Evolutionary conservation across 2,329 filamentous ascomycete genomes (phyloP).

Genomic region (Daldinia eschscholtzii): DNA sequence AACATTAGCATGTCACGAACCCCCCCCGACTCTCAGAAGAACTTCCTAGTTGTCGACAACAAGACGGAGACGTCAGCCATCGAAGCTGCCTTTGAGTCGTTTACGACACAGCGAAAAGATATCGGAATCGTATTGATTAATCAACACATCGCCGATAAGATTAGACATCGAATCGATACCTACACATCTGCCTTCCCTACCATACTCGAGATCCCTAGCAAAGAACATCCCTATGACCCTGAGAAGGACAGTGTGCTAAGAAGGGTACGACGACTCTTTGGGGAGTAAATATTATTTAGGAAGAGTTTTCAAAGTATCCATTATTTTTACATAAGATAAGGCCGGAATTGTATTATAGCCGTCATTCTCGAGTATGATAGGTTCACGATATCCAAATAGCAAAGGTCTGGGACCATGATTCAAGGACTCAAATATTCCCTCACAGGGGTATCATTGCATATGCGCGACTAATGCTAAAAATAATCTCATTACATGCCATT

Average conservation of each 20-base stretch:
- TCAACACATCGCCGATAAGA: constrained; percentile 96
- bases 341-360: constrained; percentile 32
- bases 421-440: constrained; percentile 35
- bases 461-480: constrained; percentile 38
- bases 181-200: constrained; percentile 97
- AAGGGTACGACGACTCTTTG: constrained; percentile 78
- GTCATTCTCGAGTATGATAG: constrained; percentile 30
- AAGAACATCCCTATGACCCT: constrained; percentile 98
- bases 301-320: constrained; percentile 1
- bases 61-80: constrained; percentile 93
- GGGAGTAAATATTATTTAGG: constrained; percentile 65
- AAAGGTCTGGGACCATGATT: constrained; percentile 15
- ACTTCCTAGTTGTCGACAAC: constrained; percentile 94
- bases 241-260: constrained; percentile 98
- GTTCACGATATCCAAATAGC: constrained; percentile 20
- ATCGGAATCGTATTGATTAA: constrained; percentile 98
- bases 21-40: constrained; percentile 93
- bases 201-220: constrained; percentile 95
- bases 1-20: constrained; percentile 83
- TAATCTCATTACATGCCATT: constrained; percentile 36
- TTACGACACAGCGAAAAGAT: constrained; percentile 91
- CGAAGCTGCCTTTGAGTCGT: constrained; percentile 89
- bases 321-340: constrained; percentile 14
- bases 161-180: constrained; percentile 88
- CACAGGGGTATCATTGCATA: constrained; percentile 39